These are phyloP conservation scores for Echria macrotheca DNA, from an alignment of 495 filamentous ascomycete genomes.

Conservation along the genomic window DNA sequence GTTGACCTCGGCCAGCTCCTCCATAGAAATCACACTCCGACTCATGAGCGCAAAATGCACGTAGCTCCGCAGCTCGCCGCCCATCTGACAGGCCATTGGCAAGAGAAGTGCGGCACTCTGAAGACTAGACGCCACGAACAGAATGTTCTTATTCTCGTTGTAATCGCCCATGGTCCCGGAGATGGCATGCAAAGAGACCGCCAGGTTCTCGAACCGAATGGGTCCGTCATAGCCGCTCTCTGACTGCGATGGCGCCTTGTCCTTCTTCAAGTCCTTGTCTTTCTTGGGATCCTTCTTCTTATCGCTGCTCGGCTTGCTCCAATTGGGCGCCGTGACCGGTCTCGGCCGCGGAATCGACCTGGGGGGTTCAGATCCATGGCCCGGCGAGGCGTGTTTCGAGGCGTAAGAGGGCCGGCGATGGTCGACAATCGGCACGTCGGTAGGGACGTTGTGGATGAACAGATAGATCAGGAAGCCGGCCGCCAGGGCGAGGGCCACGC, in stretches of 20 bases:
- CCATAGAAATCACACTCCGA: slow-evolving; percentile 46
- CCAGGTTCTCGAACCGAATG: slow-evolving; percentile 33
- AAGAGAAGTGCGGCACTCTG: slow-evolving; percentile 50
- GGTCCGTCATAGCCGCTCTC: slow-evolving; percentile 36
- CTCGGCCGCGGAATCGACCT: slow-evolving; percentile 19
- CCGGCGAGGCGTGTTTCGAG: slow-evolving; percentile 13
- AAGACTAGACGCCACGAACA: slow-evolving; percentile 54
- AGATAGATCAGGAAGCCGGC: slow-evolving; percentile 33
- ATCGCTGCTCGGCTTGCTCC: slow-evolving; percentile 1
- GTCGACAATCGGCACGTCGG: slow-evolving; percentile 26
- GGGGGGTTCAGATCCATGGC: slow-evolving; percentile 14
- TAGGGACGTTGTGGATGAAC: slow-evolving; percentile 41
- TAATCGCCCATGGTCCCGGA: slow-evolving; percentile 30
- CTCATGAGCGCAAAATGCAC: slow-evolving; percentile 58
- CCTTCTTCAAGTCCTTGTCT: background rate
- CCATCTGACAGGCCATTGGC: slow-evolving; percentile 61
- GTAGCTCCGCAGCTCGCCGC: slow-evolving; percentile 45
- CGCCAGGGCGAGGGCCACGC: slow-evolving; percentile 28
- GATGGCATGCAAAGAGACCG: slow-evolving; percentile 34
- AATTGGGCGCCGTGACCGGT: slow-evolving; percentile 1
- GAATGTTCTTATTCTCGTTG: slow-evolving; percentile 46
- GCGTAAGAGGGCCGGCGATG: slow-evolving; percentile 26
- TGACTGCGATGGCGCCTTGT: slow-evolving; percentile 2
- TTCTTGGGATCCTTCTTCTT: background rate
- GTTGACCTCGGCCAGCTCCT: slow-evolving; percentile 50